These are phyloP conservation scores for Fusarium sulawesiense DNA, from an alignment of 2,329 filamentous ascomycete genomes.

Conservation along the genomic window DNA sequence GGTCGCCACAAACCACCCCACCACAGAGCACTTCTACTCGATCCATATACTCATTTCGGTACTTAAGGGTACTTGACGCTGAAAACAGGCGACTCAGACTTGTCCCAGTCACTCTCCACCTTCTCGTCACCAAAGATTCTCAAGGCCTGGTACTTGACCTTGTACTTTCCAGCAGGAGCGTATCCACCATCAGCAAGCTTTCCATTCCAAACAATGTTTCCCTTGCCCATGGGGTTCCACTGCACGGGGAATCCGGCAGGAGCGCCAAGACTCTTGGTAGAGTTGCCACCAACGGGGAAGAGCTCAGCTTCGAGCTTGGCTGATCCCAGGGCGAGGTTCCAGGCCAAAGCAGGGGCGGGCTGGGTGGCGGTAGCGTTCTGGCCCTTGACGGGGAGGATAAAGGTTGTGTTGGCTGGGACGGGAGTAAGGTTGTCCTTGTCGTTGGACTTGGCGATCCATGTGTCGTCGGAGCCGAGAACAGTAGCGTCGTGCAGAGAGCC, in stretches of 20 bases:
- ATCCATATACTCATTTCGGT: not conserved
- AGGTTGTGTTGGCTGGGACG: slow-evolving; percentile 53
- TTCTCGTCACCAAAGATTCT: slow-evolving; percentile 62
- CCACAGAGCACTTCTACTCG: not conserved
- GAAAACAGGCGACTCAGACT: slow-evolving; percentile 56
- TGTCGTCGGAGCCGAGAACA: slow-evolving; percentile 39
- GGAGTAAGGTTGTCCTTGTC: slow-evolving; percentile 44
- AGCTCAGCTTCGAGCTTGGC: slow-evolving; percentile 57
- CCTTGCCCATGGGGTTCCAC: slow-evolving; percentile 43
- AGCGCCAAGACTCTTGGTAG: slow-evolving; percentile 19
- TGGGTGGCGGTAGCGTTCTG: slow-evolving; percentile 37
- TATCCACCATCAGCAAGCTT: slow-evolving; percentile 59
- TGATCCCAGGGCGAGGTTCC: slow-evolving; percentile 59
- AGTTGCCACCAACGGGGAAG: slow-evolving; percentile 50
- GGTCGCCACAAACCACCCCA: too few species aligned
- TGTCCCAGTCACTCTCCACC: slow-evolving; percentile 61
- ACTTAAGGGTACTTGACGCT: slow-evolving; percentile 54
- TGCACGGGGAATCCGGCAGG: slow-evolving; percentile 52
- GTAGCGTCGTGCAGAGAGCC: slow-evolving; percentile 50
- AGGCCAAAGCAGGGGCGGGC: slow-evolving; percentile 54
- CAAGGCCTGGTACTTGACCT: slow-evolving; percentile 60
- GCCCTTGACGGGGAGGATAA: slow-evolving; percentile 56
- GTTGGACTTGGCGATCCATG: slow-evolving; percentile 50
- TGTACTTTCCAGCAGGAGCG: slow-evolving; percentile 62
- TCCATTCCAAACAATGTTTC: slow-evolving; percentile 57